phyloP scores from a whole-genome alignment of 164 flowering plant genomes.

The Pachysandra terminalis region DNA sequence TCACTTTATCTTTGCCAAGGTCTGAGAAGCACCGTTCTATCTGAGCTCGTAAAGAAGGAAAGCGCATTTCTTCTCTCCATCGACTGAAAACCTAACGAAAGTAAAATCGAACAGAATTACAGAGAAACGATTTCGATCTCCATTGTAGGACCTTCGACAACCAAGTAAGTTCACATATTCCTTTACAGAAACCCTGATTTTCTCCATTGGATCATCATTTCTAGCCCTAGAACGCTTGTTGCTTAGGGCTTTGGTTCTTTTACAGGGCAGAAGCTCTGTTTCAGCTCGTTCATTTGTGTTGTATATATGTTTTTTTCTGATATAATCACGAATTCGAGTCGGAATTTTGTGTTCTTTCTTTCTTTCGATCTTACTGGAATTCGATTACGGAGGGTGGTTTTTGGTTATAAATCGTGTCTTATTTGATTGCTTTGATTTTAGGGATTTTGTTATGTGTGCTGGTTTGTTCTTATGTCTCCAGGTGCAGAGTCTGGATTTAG shows the following conservation, averaged over 20 bases:
- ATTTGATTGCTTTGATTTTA: not conserved
- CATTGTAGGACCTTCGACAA: slow-evolving; percentile 6
- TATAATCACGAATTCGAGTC: slow-evolving; percentile 7
- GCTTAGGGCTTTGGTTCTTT: slow-evolving; percentile 10
- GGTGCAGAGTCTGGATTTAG: not conserved
- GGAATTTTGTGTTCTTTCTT: slow-evolving; percentile 4
- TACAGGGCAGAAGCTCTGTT: slow-evolving; percentile 11
- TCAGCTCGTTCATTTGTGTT: slow-evolving; percentile 3
- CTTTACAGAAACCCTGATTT: slow-evolving; percentile 30
- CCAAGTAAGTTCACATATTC: slow-evolving; percentile 15
- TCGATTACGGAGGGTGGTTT: not conserved
- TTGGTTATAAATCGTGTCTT: not conserved
- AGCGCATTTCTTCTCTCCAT: slow-evolving; percentile 7
- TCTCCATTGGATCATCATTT: slow-evolving; percentile 5
- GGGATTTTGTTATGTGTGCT: not conserved
- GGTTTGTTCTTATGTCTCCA: slow-evolving; percentile 6
- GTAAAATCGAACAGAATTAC: slow-evolving; percentile 4
- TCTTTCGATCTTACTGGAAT: slow-evolving; percentile 14
- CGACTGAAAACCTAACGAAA: slow-evolving; percentile 30
- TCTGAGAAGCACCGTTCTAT: slow-evolving; percentile 14
- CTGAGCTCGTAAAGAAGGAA: slow-evolving; percentile 8
- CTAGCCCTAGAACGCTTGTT: not conserved
- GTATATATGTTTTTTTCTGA: not conserved
- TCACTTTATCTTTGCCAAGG: no score
- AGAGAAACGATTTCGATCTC: slow-evolving; percentile 26